Evolutionary conservation across 2,329 filamentous ascomycete species (phyloP).

Genomic region (Aspergillus proliferans): DNA sequence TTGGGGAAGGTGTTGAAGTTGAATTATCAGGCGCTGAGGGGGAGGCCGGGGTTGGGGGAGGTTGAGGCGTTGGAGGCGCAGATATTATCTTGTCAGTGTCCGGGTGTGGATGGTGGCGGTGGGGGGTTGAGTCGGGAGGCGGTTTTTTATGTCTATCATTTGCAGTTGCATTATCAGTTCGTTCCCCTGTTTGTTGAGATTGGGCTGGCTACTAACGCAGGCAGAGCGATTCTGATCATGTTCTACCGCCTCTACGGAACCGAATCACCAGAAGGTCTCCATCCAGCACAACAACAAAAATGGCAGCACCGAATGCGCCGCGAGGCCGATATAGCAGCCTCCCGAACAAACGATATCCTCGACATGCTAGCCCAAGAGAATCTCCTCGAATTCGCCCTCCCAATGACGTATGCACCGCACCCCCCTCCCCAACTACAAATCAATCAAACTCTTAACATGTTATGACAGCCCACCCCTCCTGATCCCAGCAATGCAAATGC

Average conservation of each 20-base stretch:
- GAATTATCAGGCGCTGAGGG: slow-evolving; percentile 17
- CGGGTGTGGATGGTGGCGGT: slow-evolving; percentile 11
- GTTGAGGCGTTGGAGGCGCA: slow-evolving; percentile 18
- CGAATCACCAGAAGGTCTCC: slow-evolving; percentile 14
- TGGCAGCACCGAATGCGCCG: slow-evolving; percentile 18
- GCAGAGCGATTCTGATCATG: slow-evolving; percentile 20
- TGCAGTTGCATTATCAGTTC: slow-evolving; percentile 26
- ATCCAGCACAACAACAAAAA: slow-evolving; percentile 2
- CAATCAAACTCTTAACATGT: neutral
- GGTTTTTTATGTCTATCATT: slow-evolving; percentile 18
- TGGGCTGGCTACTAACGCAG: slow-evolving; percentile 2
- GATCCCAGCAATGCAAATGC: slow-evolving; percentile 21
- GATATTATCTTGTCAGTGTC: slow-evolving; percentile 12
- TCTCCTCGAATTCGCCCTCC: slow-evolving; percentile 16
- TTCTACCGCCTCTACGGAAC: slow-evolving; percentile 24
- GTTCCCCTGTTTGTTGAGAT: neutral
- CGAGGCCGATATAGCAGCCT: slow-evolving; percentile 20
- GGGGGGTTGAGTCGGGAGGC: slow-evolving; percentile 8
- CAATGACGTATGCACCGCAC: slow-evolving; percentile 16
- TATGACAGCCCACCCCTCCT: slow-evolving; percentile 8
- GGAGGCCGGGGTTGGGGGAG: slow-evolving; percentile 11
- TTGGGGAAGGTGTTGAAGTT: slow-evolving; percentile 20
- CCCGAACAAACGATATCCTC: slow-evolving; percentile 20
- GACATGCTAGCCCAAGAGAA: slow-evolving; percentile 20
- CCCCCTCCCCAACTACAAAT: neutral